A percentile compares a stretch with the other conserved stretches of the same genome.
Evolutionary conservation across 2,329 filamentous ascomycete genomes (phyloP).

Genomic region (Plenodomus tracheiphilus): DNA sequence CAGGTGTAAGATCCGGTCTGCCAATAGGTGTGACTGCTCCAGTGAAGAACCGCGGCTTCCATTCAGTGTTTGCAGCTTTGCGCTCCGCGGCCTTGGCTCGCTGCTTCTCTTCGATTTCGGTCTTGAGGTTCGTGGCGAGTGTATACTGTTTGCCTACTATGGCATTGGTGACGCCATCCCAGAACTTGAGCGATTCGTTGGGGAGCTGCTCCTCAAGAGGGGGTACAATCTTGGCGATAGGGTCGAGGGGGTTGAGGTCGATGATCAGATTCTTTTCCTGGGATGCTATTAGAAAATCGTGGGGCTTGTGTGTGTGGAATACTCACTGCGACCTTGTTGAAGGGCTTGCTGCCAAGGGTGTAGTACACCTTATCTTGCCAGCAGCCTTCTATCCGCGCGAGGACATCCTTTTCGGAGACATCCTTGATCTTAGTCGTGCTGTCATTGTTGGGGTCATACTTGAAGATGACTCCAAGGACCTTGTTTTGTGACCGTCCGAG

Average conservation of each 20-base stretch:
- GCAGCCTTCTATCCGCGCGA: constrained; percentile 79
- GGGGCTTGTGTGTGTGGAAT: not conserved
- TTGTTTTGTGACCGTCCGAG: constrained; percentile 88
- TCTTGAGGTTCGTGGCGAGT: constrained; percentile 83
- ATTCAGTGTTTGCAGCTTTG: constrained; percentile 69
- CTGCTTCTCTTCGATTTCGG: constrained; percentile 89
- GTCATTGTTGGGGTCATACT: constrained; percentile 85
- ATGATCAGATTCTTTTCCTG: constrained; percentile 71
- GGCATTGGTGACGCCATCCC: constrained; percentile 83
- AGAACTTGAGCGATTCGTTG: constrained; percentile 88
- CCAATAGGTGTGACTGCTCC: constrained; percentile 62
- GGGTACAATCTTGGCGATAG: constrained; percentile 77
- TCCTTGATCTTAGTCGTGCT: constrained; percentile 79
- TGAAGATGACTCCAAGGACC: constrained; percentile 88
- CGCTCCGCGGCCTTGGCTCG: constrained; percentile 81
- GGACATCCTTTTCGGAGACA: constrained; percentile 80
- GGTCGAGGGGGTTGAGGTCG: constrained; percentile 81
- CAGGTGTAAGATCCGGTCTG: constrained; percentile 64
- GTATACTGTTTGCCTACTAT: constrained; percentile 82
- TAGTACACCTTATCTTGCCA: constrained; percentile 78
- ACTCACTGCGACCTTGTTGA: constrained; percentile 60
- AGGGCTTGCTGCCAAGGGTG: constrained; percentile 53
- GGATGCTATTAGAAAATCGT: constrained; percentile 8
- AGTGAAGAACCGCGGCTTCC: constrained; percentile 87
- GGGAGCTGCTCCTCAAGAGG: constrained; percentile 77